Evolutionary conservation across 2,329 filamentous ascomycete genomes (phyloP), one percentile per base, ranked within the genome.

Genomic region (Sphaerulina vaccinii): DNA sequence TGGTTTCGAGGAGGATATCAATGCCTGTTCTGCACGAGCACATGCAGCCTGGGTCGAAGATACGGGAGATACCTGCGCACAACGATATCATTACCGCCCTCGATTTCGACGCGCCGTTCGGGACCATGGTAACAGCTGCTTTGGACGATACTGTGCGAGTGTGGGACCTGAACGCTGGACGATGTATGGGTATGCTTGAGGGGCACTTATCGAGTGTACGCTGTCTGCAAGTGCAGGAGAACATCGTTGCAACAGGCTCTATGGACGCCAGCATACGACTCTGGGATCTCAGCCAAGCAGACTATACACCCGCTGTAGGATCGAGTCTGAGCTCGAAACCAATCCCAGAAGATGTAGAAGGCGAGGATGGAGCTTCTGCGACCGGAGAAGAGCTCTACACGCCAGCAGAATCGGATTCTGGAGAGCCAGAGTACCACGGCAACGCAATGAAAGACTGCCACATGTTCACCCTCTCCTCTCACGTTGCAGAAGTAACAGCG

Each of bases 31-130:
- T 97, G 50, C 93, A 99, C 72, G 93, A 97, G 71, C 90, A 97
- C 71, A 89, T 96, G 68, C 86, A 95, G 58, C 85, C 92, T 3
- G 93, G 93, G 15, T 90, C 88, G 27, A 83, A 81, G 64, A 96
- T 99, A 64, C 87, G 87, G 61, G 89, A 96, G 68, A 80, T 97
- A 51, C 85, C 88, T 61, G 90, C 92, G 2, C 93, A 99, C 70
- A 84, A 83, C 46, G 93, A 99, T 68, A 82, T 81, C 52, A 87
- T 99, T 56, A 95, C 91, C 1, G 87, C 92, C 6, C 70, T 99
- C 55, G 93, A 97, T 72, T 99, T 99, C 70, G 93, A 99, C 68
- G 87, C 87, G n/a, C 93, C 93, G 0, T 97, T 97, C 70, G 93
- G 93, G 13, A 95, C 90, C 16, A 84, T 97, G 82, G 90, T 97